A percentile compares a stretch with the other conserved stretches of the same genome.
Conservation (phyloP, 495 filamentous ascomycete genomes). For the Penicillium pulvis region DNA sequence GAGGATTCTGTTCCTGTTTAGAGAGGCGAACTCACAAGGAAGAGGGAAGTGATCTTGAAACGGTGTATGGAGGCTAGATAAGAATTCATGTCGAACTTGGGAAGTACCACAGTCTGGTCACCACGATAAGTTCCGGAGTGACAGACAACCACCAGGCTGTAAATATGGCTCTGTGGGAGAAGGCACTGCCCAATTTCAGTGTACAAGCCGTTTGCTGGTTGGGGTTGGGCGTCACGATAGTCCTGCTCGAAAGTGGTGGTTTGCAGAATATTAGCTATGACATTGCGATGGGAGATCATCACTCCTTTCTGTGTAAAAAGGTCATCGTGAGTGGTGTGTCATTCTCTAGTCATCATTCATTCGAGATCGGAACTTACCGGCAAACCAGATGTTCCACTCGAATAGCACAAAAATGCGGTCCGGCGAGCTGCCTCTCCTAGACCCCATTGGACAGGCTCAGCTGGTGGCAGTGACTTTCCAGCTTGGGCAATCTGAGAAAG, state of each 20-base stretch:
- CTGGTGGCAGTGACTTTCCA: constrained; percentile 61
- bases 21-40: constrained; percentile 52
- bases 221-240: constrained; percentile 38
- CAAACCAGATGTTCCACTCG: constrained; percentile 83
- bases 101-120: no score
- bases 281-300: constrained; percentile 87
- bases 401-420: constrained; percentile 85
- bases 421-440: constrained; percentile 75
- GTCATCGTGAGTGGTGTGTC: no score
- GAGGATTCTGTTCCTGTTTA: not conserved
- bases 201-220: constrained; percentile 65
- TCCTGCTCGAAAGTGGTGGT: constrained; percentile 55
- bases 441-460: constrained; percentile 69
- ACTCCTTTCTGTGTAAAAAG: constrained; percentile 52
- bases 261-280: constrained; percentile 82
- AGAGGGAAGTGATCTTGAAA: constrained; percentile 71
- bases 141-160: constrained; percentile 65
- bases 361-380: constrained; percentile 54
- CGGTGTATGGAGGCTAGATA: constrained; percentile 50
- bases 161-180: constrained; percentile 86
- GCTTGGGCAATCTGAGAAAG: constrained; percentile 68
- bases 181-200: no score
- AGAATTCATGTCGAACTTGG: no score
- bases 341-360: constrained; percentile 23
- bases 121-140: no score